Evolutionary conservation across 1,284 basidiomycete species (phyloP).

Genomic region (Austroboletus olivaceoglutinosus): DNA sequence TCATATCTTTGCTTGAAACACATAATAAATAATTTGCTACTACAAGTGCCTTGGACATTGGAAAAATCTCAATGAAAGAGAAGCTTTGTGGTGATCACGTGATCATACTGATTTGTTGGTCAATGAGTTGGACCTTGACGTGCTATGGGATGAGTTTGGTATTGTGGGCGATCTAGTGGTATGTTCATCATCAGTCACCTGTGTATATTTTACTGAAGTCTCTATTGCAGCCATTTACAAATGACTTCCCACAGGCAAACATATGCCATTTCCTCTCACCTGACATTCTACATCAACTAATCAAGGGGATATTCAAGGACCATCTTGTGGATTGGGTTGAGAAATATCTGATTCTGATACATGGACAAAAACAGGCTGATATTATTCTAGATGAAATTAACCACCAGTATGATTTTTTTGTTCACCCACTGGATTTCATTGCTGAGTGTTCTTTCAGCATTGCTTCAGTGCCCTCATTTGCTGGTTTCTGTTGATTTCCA

Average conservation of each 20-base stretch:
- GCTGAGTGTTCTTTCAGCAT: too few relatives aligned
- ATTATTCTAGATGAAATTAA: neutral
- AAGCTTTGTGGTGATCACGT: neutral
- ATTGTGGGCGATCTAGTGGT: slow-evolving; percentile 7
- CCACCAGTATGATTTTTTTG: neutral
- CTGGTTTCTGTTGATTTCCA: slow-evolving; percentile 11
- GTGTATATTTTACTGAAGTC: too few relatives aligned
- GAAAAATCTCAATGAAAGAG: slow-evolving; percentile 4
- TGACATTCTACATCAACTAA: neutral
- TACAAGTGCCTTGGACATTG: slow-evolving; percentile 1
- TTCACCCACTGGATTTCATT: too few relatives aligned
- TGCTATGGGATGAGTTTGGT: slow-evolving; percentile 6
- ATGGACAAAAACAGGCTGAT: neutral
- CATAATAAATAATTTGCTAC: too few relatives aligned
- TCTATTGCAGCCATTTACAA: neutral
- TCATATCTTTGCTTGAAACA: neutral
- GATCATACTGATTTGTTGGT: slow-evolving; percentile 5
- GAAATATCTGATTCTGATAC: neutral
- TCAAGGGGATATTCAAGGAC: neutral
- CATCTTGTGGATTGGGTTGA: neutral
- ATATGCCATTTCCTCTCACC: neutral
- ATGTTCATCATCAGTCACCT: neutral
- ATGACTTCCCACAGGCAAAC: neutral
- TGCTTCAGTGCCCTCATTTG: neutral
- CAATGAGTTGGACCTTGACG: neutral